Percentiles rank a stretch among this genome's conserved stretches.
phyloP scores from a whole-genome alignment of 2,329 filamentous ascomycete species.

The Fusarium brevicatenulatum region DNA sequence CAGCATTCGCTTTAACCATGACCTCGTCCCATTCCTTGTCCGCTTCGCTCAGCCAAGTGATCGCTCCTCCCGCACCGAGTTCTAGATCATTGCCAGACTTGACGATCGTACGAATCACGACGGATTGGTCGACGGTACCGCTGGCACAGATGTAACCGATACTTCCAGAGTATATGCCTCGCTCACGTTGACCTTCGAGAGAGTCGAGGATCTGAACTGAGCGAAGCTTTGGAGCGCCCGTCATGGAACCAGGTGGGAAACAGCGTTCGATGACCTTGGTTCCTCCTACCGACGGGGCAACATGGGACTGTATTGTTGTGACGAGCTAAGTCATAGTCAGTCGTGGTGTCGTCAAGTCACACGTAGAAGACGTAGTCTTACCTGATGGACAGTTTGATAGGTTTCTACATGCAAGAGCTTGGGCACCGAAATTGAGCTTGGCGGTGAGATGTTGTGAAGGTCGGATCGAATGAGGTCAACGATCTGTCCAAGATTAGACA shows the following conservation, averaged over 20 bases:
- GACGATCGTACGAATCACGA: not conserved
- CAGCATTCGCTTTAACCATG: not conserved
- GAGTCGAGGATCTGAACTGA: not conserved
- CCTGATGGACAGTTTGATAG: not conserved
- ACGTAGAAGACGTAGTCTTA: too few species aligned
- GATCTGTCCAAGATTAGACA: fast-evolving
- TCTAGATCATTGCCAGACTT: not conserved
- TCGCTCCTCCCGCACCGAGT: not conserved
- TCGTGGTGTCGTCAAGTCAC: fast-evolving
- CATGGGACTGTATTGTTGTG: not conserved
- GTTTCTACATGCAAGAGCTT: not conserved
- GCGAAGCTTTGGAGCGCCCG: not conserved
- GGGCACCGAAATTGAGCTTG: not conserved
- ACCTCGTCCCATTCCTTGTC: not conserved
- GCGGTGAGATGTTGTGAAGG: not conserved
- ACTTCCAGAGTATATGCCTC: not conserved
- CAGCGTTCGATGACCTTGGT: not conserved
- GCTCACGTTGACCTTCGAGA: not conserved
- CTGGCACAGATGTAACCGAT: not conserved
- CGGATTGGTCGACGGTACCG: not conserved
- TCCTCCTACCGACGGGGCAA: not conserved
- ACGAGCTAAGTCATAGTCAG: not conserved
- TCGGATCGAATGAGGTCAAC: not conserved
- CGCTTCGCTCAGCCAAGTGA: not conserved
- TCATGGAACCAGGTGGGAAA: not conserved